Percentiles rank a stretch among this genome's conserved stretches.
These are phyloP conservation scores for Apiotrichum montevideense DNA, from an alignment of 1,284 basidiomycete genomes.

Conservation along the genomic window DNA sequence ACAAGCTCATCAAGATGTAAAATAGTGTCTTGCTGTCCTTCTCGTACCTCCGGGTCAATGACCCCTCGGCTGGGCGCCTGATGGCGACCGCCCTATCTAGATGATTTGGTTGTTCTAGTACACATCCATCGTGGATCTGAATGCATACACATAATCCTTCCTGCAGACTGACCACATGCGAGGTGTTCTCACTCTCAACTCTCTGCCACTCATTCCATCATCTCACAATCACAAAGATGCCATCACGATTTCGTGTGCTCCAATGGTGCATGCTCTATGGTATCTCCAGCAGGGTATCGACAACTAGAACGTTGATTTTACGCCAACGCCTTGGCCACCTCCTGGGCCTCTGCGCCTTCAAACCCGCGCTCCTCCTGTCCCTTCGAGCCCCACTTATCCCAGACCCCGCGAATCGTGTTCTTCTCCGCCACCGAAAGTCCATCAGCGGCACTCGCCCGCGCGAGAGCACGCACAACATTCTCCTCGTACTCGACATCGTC, in stretches of 20 bases:
- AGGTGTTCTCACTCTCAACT: too few relatives aligned
- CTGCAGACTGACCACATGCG: too few relatives aligned
- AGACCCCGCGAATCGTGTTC: constrained; percentile 26
- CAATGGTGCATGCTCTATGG: too few relatives aligned
- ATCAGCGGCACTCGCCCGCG: constrained; percentile 38
- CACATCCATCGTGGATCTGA: not conserved
- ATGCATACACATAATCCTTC: not conserved
- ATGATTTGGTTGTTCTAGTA: not conserved
- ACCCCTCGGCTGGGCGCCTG: too few relatives aligned
- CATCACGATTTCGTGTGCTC: too few relatives aligned
- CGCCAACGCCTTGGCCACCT: constrained; percentile 7
- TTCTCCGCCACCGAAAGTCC: constrained; percentile 40
- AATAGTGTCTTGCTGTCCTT: too few relatives aligned
- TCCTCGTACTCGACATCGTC: constrained; percentile 74
- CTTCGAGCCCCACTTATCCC: constrained; percentile 30
- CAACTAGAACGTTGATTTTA: not conserved
- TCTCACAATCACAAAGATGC: too few relatives aligned
- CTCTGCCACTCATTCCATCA: too few relatives aligned
- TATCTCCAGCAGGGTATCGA: too few relatives aligned
- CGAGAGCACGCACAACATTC: constrained; percentile 61
- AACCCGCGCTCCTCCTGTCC: constrained; percentile 34
- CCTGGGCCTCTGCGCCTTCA: constrained; percentile 28
- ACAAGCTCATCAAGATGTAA: constrained; percentile 71
- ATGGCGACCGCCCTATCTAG: too few relatives aligned
- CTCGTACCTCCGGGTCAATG: too few relatives aligned